A percentile compares a stretch with the other conserved stretches of the same genome.
Evolutionary conservation across 805 yeast genomes (phyloP).

Genomic region (Kluyveromyces siamensis): DNA sequence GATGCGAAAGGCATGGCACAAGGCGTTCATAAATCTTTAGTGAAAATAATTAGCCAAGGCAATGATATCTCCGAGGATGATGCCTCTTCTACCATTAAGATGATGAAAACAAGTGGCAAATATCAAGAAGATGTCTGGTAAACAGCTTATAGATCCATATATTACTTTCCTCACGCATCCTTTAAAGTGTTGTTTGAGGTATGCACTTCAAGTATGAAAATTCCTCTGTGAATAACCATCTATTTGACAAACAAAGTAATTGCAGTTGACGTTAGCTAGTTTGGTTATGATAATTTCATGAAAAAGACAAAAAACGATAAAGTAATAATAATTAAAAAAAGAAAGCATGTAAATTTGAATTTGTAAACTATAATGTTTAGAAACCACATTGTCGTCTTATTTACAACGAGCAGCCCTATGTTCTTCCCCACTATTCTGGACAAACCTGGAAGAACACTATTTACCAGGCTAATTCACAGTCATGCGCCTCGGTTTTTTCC

Average conservation of each 20-base stretch:
- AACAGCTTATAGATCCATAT: slow-evolving; percentile 5
- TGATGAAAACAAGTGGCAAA: slow-evolving; percentile 71
- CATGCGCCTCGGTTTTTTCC: background rate
- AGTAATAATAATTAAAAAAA: too few species aligned
- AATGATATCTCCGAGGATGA: slow-evolving; percentile 56
- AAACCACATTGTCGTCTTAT: too few species aligned
- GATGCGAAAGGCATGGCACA: slow-evolving; percentile 95
- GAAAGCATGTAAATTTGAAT: too few species aligned
- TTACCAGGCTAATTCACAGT: background rate
- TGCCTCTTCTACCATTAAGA: slow-evolving; percentile 70
- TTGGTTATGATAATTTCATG: too few species aligned
- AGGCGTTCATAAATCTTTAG: slow-evolving; percentile 71
- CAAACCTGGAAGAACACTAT: background rate
- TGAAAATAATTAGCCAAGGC: slow-evolving; percentile 49
- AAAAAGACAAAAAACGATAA: too few species aligned
- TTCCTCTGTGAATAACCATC: too few species aligned
- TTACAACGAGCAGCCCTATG: background rate
- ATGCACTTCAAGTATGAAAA: too few species aligned
- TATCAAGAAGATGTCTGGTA: slow-evolving; percentile 99
- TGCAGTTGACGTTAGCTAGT: too few species aligned
- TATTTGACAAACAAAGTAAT: too few species aligned
- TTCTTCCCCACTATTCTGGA: background rate
- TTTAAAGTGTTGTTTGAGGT: too few species aligned
- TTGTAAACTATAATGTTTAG: too few species aligned
- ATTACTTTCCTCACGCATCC: too few species aligned